phyloP scores from a whole-genome alignment of 805 yeast species.

The Lachancea kluyveri region DNA sequence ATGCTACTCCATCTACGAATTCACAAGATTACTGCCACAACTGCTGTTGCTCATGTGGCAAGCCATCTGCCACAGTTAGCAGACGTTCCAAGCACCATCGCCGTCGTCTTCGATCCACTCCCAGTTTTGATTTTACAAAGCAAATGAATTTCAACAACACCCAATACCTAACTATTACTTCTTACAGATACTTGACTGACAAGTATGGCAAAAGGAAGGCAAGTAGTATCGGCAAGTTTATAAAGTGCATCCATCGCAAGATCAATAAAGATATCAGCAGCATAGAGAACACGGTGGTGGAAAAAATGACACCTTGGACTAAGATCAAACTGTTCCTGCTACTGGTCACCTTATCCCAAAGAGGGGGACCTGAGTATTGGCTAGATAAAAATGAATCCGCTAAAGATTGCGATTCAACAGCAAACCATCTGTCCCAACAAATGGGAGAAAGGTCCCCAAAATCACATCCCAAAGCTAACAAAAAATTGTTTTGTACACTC shows the following conservation, averaged over 20 bases:
- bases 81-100: no score
- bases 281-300: conserved; percentile 20
- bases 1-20: no score
- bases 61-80: no score
- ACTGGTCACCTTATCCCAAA: conserved; percentile 26
- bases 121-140: conserved; percentile 20
- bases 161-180: conserved; percentile 26
- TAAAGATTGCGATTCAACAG: no score
- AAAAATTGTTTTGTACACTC: conserved; percentile 18
- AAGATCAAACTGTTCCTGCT: conserved; percentile 27
- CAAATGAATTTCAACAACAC: conserved; percentile 23
- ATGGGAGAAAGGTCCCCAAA: no score
- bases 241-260: conserved; percentile 28
- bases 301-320: conserved; percentile 23
- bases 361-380: conserved; percentile 34
- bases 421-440: no score
- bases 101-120: no score
- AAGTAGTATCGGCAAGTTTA: conserved; percentile 25
- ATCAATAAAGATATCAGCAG: conserved; percentile 25
- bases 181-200: conserved; percentile 26
- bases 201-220: conserved; percentile 29
- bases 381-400: conserved; percentile 19
- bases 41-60: no score
- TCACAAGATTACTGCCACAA: no score
- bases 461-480: conserved; percentile 5